Evolutionary conservation across 2,329 filamentous ascomycete species (phyloP), one percentile per base, ranked within the genome.

Genomic region (Penicillium sp.): DNA sequence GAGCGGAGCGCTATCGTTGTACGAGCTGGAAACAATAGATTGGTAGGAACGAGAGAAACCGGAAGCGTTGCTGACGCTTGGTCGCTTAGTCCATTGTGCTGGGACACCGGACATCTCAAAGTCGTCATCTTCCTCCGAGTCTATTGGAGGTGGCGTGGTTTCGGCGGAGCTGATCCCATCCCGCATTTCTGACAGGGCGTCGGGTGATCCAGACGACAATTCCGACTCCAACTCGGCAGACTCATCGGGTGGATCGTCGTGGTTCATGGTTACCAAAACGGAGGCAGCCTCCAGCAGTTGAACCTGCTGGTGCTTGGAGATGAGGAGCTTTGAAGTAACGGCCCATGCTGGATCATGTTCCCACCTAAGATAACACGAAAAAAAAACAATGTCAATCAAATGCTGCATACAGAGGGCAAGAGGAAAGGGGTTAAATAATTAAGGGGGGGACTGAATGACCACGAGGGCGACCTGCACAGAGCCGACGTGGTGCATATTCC

Each of bases 301-400:
- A 49, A 99, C 94, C 79, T 99, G 94, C 77, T 99, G 94, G 75
- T 99, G 94, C 82, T 99, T 99, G 66, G 93, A 97, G 67, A 99
- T 97, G 72, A 97, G 86, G 71, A 97, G 82, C 78, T 97, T 97
- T 66, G 94, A 97, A 52, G 94, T 99, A 73, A 88, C 88, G 48
- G 92, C 90, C 94, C 94, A 99, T 79, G 96, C 91, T 64, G 94
- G 93, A 74, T 95, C 96, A 77, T 99, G 94, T 79, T 99, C 94
- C 94, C 94, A 99, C 83, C 93, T 99, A 84, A 59, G 47, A 55
- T 64, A 55, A 60, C 61, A 68, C 59, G 59, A 70, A 74, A 70
- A 74, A 70, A 70, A 58, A 66, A 67, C 58, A 16, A 72, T 65
- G 75, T 78, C 76, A 79, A 73, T 61, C 62, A 59, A 66, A 58